These are phyloP conservation scores for Arthrocladium fulminans DNA, from an alignment of 2,329 filamentous ascomycete genomes.

Conservation along the genomic window DNA sequence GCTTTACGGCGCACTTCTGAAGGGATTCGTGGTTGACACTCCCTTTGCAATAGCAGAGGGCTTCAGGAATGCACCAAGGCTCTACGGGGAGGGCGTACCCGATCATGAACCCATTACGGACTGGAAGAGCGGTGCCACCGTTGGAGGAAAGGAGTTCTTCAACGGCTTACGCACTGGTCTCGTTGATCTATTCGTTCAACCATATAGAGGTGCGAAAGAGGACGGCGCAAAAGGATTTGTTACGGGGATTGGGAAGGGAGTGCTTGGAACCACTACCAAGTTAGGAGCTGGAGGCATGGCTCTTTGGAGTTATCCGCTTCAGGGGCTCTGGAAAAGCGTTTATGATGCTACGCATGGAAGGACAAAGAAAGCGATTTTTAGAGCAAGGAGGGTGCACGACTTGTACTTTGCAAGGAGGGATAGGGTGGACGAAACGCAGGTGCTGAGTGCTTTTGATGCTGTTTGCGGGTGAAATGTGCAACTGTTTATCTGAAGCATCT, in stretches of 20 bases:
- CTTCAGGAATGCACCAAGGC: slow-evolving; percentile 43
- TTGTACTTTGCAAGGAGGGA: no score
- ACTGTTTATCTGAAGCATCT: no score
- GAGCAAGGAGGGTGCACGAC: no score
- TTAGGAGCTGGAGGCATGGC: slow-evolving; percentile 26
- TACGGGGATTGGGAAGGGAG: slow-evolving; percentile 36
- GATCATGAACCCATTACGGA: slow-evolving; percentile 35
- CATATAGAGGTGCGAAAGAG: slow-evolving; percentile 34
- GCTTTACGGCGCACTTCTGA: slow-evolving; percentile 12
- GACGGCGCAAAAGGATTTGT: slow-evolving; percentile 34
- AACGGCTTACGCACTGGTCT: slow-evolving; percentile 38
- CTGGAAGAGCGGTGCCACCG: slow-evolving; percentile 37
- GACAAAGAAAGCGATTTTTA: no score
- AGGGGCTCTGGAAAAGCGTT: slow-evolving; percentile 26
- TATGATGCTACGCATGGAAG: no score
- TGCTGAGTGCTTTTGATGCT: no score
- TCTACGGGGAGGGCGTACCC: slow-evolving; percentile 43
- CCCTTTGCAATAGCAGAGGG: slow-evolving; percentile 44
- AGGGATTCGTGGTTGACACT: slow-evolving; percentile 21
- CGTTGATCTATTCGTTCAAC: slow-evolving; percentile 37
- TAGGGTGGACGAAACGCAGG: no score
- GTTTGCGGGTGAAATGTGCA: no score
- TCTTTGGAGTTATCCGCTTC: slow-evolving; percentile 26
- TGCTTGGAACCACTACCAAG: slow-evolving; percentile 24
- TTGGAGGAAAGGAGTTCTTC: slow-evolving; percentile 37